Percentiles rank a stretch among this genome's conserved stretches.
These are phyloP conservation scores for Erodium moschatum DNA, from an alignment of 441 rosid species.

Conservation along the genomic window DNA sequence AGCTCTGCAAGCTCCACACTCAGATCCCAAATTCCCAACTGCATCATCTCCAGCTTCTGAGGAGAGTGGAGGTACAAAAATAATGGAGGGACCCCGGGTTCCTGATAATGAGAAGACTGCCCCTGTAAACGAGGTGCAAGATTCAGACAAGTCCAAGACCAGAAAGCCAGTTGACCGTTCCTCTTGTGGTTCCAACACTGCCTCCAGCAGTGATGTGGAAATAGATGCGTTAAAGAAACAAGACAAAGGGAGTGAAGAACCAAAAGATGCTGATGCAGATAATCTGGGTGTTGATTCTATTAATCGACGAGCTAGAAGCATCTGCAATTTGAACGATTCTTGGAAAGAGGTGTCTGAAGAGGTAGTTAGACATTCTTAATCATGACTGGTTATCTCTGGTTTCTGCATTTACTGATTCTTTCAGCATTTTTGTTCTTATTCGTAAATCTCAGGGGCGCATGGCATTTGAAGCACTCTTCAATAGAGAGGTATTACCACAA, in stretches of 20 bases:
- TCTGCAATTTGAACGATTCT: conserved; percentile 43
- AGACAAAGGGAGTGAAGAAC: conserved; percentile 43
- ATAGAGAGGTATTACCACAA: conserved; percentile 75
- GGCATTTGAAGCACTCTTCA: conserved; percentile 85
- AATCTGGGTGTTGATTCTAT: conserved; percentile 35
- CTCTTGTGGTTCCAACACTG: conserved; percentile 87
- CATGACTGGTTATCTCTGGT: not conserved
- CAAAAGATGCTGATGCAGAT: conserved; percentile 44
- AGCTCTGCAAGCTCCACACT: conserved; percentile 45
- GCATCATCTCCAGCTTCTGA: conserved; percentile 31
- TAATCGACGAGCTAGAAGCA: conserved; percentile 52
- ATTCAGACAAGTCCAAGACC: conserved; percentile 38
- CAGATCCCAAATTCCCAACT: conserved; percentile 10
- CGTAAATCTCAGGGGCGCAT: conserved; percentile 53
- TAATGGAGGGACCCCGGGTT: conserved; percentile 28
- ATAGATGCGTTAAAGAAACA: conserved; percentile 57
- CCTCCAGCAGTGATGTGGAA: conserved; percentile 83
- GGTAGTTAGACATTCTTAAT: conserved; percentile 31
- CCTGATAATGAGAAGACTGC: conserved; percentile 34
- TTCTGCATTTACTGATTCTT: conserved; percentile 10
- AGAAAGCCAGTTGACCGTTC: conserved; percentile 72
- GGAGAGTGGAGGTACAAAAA: conserved; percentile 45
- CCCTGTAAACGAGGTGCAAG: conserved; percentile 36
- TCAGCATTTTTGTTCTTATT: conserved; percentile 10
- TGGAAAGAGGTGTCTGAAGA: conserved; percentile 90